Conservation (phyloP, 2,329 filamentous ascomycete genomes). For the Fusarium subglutinans region DNA sequence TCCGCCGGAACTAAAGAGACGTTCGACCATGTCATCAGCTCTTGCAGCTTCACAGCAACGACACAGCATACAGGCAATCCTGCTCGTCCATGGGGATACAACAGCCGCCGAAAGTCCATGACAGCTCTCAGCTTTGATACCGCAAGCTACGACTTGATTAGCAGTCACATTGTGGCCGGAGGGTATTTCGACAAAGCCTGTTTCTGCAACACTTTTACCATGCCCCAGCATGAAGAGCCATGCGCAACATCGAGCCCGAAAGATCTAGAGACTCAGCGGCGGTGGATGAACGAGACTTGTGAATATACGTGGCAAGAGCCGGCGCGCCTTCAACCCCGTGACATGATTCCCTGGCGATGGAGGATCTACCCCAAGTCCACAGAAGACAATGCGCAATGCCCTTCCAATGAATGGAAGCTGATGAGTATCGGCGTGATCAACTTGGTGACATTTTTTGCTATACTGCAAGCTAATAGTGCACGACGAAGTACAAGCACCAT, state of each 20-base stretch:
- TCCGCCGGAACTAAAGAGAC: neutral
- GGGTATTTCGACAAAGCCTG: constrained; percentile 26
- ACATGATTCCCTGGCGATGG: constrained; percentile 33
- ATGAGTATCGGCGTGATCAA: constrained; percentile 10
- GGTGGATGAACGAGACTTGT: constrained; percentile 27
- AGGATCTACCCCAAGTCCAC: neutral
- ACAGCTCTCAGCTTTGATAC: constrained; percentile 17
- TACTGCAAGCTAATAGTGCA: neutral
- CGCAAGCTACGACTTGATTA: constrained; percentile 6
- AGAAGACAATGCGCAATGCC: neutral
- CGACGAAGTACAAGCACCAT: fast-evolving
- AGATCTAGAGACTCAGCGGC: neutral
- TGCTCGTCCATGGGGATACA: constrained; percentile 29
- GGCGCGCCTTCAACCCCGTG: neutral
- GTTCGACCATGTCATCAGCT: constrained; percentile 3
- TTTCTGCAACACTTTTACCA: constrained; percentile 12
- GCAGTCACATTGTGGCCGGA: neutral
- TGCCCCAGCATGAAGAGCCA: neutral
- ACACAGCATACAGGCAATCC: constrained; percentile 8
- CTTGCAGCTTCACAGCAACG: constrained; percentile 17
- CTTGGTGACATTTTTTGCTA: neutral
- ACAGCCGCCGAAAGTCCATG: neutral
- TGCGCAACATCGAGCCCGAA: neutral
- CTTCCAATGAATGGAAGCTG: neutral
- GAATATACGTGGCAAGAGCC: constrained; percentile 2